Evolutionary conservation across 805 yeast species (phyloP).

Genomic region (Starmerella vaccinii): DNA sequence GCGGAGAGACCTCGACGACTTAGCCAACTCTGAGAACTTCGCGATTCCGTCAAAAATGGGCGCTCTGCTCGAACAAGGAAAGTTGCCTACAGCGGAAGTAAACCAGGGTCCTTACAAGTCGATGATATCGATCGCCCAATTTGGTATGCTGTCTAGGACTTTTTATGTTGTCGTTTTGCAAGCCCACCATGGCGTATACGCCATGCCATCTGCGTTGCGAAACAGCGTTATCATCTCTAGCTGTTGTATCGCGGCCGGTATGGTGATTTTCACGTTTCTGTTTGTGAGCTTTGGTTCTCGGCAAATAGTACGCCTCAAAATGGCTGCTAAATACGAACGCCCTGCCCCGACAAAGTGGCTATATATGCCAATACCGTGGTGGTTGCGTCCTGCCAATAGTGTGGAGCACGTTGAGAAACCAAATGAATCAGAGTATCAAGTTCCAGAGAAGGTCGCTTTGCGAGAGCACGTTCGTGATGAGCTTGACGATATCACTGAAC

Average conservation of each 20-base stretch:
- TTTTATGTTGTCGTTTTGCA: constrained; percentile 22
- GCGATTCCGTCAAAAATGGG: constrained; percentile 16
- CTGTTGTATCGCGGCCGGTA: constrained; percentile 20
- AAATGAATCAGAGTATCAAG: constrained; percentile 13
- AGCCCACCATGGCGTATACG: constrained; percentile 18
- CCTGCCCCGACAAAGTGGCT: constrained; percentile 18
- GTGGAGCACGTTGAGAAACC: neutral
- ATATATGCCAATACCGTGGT: constrained; percentile 19
- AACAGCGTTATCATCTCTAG: constrained; percentile 19
- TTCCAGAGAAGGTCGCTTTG: constrained; percentile 24
- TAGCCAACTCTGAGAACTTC: neutral
- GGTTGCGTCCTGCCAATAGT: constrained; percentile 15
- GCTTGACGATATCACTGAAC: constrained; percentile 74
- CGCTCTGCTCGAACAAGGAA: neutral
- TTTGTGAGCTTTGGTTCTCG: constrained; percentile 24
- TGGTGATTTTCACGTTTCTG: constrained; percentile 21
- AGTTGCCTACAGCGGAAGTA: constrained; percentile 16
- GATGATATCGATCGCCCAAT: constrained; percentile 19
- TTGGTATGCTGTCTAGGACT: constrained; percentile 11
- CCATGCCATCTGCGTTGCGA: constrained; percentile 20
- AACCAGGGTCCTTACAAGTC: constrained; percentile 22
- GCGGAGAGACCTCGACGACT: neutral
- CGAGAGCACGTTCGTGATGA: constrained; percentile 47
- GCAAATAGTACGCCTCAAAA: constrained; percentile 23
- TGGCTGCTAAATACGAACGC: constrained; percentile 24